A percentile compares a stretch with the other conserved stretches of the same genome.
phyloP scores from a whole-genome alignment of 2,329 filamentous ascomycete genomes.

The Pseudogymnoascus sp. region DNA sequence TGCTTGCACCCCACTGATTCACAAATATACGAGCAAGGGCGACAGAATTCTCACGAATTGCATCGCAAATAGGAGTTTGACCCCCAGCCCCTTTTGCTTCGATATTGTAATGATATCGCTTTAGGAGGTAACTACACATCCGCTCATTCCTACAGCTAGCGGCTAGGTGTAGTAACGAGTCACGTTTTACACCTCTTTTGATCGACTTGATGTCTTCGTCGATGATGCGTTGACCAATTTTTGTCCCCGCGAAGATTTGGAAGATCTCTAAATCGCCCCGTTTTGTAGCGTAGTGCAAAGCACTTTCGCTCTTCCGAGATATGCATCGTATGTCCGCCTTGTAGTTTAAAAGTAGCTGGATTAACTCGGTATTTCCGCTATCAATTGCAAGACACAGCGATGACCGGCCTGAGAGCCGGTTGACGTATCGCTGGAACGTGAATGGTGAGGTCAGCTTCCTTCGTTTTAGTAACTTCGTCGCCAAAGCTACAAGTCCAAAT shows the following conservation, averaged over 20 bases:
- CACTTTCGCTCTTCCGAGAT: background rate
- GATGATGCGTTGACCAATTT: background rate
- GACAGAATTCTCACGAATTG: background rate
- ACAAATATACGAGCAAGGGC: background rate
- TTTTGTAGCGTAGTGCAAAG: background rate
- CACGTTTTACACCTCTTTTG: background rate
- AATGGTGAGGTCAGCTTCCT: background rate
- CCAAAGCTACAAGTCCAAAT: background rate
- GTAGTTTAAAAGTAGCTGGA: background rate
- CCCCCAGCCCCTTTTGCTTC: background rate
- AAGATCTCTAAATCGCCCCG: background rate
- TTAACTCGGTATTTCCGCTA: background rate
- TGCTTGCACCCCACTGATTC: background rate
- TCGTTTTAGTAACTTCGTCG: background rate
- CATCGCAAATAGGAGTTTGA: background rate
- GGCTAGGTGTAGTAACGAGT: background rate
- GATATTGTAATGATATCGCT: background rate
- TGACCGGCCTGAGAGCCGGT: background rate
- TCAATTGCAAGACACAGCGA: background rate
- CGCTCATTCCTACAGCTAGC: background rate
- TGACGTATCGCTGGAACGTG: background rate
- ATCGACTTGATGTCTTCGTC: background rate
- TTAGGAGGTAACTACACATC: background rate
- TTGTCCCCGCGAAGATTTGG: background rate
- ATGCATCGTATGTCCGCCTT: background rate